Evolutionary conservation across 139 green algal genomes (phyloP), one percentile per base, ranked within the genome.

Genomic region (Mesotaenium endlicherianum): DNA sequence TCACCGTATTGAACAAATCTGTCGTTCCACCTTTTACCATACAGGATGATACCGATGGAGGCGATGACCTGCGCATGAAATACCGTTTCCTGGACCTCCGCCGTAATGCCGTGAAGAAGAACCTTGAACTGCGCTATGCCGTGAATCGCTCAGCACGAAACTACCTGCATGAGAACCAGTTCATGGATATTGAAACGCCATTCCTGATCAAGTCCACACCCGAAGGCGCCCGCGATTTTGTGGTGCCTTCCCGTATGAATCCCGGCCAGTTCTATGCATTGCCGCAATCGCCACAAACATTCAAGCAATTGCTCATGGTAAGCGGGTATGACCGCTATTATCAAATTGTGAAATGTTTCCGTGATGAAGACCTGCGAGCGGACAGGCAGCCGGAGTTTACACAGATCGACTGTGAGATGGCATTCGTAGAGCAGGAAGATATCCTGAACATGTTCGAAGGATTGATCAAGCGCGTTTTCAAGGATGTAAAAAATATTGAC

Each of bases 291-390:
- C 96, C 96, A 3, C 96, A 99, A 91, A 91, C 98, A 38, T 98
- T 97, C 91, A 98, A 92, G 91, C 96, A 99, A 90, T 93, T 99
- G 93, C 93, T 99, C 17, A 97, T 97, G 93, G 93, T 97, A 57
- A 84, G 93, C 4, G 96, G 96, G 5, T 91, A 95, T 17, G 95
- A 99, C 88, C 72, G 94, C 0, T 99, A 98, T 89, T 98, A 97
- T 89, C 95, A 98, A 92, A 92, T 95, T 50, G 80, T 74, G 34
- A 81, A 31, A 34, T 98, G 95, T 90, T 98, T 98, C 89, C 86
- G 95, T 11, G 96, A 98, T 86, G 96, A 99, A 83, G 94, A 97
- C 84, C 89, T 97, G 75, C 88, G 95, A 2, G 91, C 95, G 0
- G 95, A 98, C 89, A 89, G 96, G 16, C 96, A 99, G 91, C 96